Base-by-base conservation (phyloP, 176 grass and related monocot species). In the Oryza meyeriana region DNA sequence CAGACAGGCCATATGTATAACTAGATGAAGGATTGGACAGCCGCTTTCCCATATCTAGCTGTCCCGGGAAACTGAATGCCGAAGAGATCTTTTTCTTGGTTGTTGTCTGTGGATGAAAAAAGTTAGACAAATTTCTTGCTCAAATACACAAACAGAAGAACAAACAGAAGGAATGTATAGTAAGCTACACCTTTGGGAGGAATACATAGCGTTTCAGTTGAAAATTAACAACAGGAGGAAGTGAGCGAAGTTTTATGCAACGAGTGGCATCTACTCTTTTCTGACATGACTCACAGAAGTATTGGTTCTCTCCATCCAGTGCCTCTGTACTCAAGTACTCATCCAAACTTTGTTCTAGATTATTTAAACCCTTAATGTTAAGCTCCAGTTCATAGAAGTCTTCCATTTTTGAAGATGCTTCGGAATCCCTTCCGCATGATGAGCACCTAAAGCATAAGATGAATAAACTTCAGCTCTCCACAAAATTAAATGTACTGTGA, bases 51-150 rank as follows among this genome's bases (percentile, higher is more conserved):
- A 99, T 85, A 84, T 95, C 82, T 36, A 99, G 83, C 71, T 77
- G 77, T 36, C 83, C 81, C 8, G 97, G 93, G 70, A 99, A 99
- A 90, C 85, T 93, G 85, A 99, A 99, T 76, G 97, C 61, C 80
- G 97, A 99, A 61, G 97, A 94, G 42, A 99, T 94, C 63, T 99
- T 99, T 88, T 96, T 99, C 89, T 90, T 99, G 5, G 87, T 99
- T 57, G 97, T 99, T 74, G 97, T 99, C 97, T 99, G 77, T 24
- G 16, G 35, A 82, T 33, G 50, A 81, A 78, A 85, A 27, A 72
- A 74, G 38, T 68, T 67, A 77, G 68, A 79, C 7, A 67, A 45
- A 39, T 27, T 38, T 78, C 8, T 86, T 67, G 30, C 48, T 78
- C 58, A 83, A 28, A 61, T 41, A 77, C 28, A 13, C n/a, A 72